These are phyloP conservation scores for Lachancea thermotolerans DNA, from an alignment of 805 yeast species.

Conservation along the genomic window DNA sequence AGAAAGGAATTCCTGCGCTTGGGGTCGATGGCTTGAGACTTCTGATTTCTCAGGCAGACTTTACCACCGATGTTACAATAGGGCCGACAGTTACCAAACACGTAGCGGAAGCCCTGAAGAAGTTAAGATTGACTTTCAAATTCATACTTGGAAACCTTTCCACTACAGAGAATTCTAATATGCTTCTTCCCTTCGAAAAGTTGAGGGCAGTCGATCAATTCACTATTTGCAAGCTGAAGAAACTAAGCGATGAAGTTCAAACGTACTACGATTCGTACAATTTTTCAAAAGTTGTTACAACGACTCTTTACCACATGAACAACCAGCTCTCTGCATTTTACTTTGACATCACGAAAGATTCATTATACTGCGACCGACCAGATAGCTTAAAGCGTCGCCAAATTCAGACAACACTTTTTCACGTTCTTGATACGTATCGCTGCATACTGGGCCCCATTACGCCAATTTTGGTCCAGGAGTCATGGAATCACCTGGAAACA, in stretches of 20 bases:
- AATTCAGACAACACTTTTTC: constrained; percentile 59
- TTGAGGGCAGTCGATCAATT: constrained; percentile 52
- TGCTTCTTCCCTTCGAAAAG: constrained; percentile 35
- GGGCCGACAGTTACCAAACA: constrained; percentile 67
- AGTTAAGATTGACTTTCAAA: constrained; percentile 72
- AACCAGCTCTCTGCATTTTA: constrained; percentile 73
- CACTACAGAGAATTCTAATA: constrained; percentile 30
- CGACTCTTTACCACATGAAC: constrained; percentile 65
- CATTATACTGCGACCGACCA: constrained; percentile 62
- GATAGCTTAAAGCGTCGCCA: constrained; percentile 34
- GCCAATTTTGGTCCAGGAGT: constrained; percentile 84
- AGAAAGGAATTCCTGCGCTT: constrained; percentile 47
- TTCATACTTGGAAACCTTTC: constrained; percentile 74
- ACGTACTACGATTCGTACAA: constrained; percentile 49
- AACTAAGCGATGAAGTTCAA: constrained; percentile 38
- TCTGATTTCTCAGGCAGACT: constrained; percentile 87
- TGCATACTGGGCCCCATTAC: constrained; percentile 70
- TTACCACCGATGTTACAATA: constrained; percentile 69
- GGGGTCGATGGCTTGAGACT: constrained; percentile 90
- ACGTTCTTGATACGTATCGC: constrained; percentile 55
- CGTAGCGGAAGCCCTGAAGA: constrained; percentile 74
- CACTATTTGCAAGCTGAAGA: constrained; percentile 48
- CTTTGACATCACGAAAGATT: constrained; percentile 81
- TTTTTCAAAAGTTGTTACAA: constrained; percentile 64
- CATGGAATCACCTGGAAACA: constrained; percentile 56